Conservation (phyloP, 2,329 filamentous ascomycete species). For the Orbilia javanica region DNA sequence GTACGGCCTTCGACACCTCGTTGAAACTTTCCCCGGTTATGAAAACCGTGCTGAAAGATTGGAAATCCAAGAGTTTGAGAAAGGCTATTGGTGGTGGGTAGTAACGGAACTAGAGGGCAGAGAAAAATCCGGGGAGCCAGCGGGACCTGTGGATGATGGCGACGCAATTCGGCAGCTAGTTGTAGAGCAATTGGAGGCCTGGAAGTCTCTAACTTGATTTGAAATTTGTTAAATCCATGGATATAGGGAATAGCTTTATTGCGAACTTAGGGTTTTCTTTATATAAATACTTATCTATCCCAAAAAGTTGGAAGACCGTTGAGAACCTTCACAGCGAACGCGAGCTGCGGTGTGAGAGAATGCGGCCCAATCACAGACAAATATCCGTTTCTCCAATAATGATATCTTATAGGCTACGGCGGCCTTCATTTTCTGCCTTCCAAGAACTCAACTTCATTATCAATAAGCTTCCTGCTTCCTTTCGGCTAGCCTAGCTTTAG, state of each 20-base stretch:
- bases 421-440: conserved; percentile 40
- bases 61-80: conserved; percentile 46
- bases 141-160: conserved; percentile 21
- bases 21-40: conserved; percentile 43
- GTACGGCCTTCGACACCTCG: conserved; percentile 41
- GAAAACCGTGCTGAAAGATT: conserved; percentile 40
- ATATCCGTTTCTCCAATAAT: no score
- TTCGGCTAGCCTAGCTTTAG: conserved; percentile 14
- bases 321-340: not conserved
- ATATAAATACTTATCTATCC: not conserved
- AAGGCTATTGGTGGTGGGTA: conserved; percentile 52
- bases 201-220: conserved; percentile 1
- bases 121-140: conserved; percentile 4
- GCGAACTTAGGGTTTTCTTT: not conserved
- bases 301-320: not conserved
- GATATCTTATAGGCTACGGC: not conserved
- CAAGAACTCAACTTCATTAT: not conserved
- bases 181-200: conserved; percentile 21
- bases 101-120: conserved; percentile 39
- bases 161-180: conserved; percentile 34
- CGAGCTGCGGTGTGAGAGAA: no score
- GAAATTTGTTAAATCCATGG: no score
- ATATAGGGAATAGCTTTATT: no score
- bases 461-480: conserved; percentile 7
- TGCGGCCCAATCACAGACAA: no score